Evolutionary conservation across 2,329 filamentous ascomycete genomes (phyloP).

Genomic region (Tolypocladium tundrense): DNA sequence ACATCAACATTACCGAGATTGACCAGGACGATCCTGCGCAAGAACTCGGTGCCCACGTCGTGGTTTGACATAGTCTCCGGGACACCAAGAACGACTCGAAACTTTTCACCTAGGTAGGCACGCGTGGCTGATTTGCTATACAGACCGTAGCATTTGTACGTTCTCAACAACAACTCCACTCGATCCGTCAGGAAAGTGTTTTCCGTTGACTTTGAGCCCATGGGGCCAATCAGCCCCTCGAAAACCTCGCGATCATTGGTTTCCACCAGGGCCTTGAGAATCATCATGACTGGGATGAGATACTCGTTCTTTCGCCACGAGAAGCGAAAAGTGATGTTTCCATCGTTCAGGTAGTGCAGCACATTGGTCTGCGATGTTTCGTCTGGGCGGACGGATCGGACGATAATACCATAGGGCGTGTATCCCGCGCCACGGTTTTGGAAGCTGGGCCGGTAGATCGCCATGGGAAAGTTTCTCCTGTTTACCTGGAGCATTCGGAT

Average conservation of each 20-base stretch:
- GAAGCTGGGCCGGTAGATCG: constrained; percentile 86
- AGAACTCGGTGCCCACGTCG: constrained; percentile 82
- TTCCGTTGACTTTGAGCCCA: constrained; percentile 64
- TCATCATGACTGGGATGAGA: constrained; percentile 92
- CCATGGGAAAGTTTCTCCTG: constrained; percentile 88
- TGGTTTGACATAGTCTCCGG: constrained; percentile 77
- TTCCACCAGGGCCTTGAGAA: constrained; percentile 87
- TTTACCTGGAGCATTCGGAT: constrained; percentile 87
- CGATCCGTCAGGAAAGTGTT: constrained; percentile 94
- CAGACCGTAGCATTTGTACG: constrained; percentile 83
- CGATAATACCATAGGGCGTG: constrained; percentile 80
- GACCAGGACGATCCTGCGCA: constrained; percentile 81
- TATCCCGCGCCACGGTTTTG: constrained; percentile 77
- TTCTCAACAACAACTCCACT: constrained; percentile 81
- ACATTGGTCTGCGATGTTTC: constrained; percentile 97
- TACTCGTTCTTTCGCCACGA: constrained; percentile 98
- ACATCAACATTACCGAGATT: constrained; percentile 83
- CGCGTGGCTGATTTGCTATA: constrained; percentile 75
- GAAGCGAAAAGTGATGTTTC: constrained; percentile 93
- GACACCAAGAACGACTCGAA: constrained; percentile 77
- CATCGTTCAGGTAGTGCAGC: constrained; percentile 88
- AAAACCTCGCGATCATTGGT: constrained; percentile 97
- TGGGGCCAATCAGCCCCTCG: constrained; percentile 75
- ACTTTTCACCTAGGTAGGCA: constrained; percentile 82
- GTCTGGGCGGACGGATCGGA: constrained; percentile 89